Percentiles rank a stretch among this genome's conserved stretches.
These are phyloP conservation scores for Halophytophthora polymorphica DNA, from an alignment of 352 stramenopile genomes.

Conservation along the genomic window DNA sequence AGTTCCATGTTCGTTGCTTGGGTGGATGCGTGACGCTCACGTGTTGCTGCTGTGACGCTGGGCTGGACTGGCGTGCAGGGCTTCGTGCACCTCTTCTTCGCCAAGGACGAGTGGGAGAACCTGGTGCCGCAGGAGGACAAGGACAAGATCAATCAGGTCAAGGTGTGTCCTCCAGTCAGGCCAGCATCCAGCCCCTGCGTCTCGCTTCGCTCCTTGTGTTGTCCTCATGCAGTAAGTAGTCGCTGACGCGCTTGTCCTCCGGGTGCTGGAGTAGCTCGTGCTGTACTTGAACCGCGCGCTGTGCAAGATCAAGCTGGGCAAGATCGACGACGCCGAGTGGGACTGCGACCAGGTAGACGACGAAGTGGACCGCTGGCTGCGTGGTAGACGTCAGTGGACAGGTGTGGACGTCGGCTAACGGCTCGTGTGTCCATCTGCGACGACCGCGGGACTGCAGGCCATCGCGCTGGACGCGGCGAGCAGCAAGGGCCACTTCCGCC, in stretches of 20 bases:
- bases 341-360: conserved; percentile 85
- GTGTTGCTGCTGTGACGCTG: too few relatives aligned
- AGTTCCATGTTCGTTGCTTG: too few relatives aligned
- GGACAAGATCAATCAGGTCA: conserved; percentile 76
- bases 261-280: conserved; percentile 29
- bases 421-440: too few relatives aligned
- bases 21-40: too few relatives aligned
- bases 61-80: conserved; percentile 42
- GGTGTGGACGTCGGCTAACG: too few relatives aligned
- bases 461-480: conserved; percentile 60
- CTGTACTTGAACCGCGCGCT: conserved; percentile 81
- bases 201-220: neutral
- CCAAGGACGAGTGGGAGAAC: conserved; percentile 84
- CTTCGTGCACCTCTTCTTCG: conserved; percentile 86
- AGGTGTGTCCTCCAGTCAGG: conserved; percentile 45
- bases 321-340: conserved; percentile 83
- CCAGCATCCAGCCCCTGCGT: too few relatives aligned
- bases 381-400: too few relatives aligned
- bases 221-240: too few relatives aligned
- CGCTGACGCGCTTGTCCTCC: neutral
- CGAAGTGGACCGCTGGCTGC: too few relatives aligned
- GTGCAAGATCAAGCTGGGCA: conserved; percentile 83
- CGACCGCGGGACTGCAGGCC: too few relatives aligned
- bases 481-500: conserved; percentile 79
- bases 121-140: conserved; percentile 71